Percentiles rank a stretch among this genome's conserved stretches.
phyloP scores from a whole-genome alignment of 805 yeast genomes.

The Komagataella phaffii region DNA sequence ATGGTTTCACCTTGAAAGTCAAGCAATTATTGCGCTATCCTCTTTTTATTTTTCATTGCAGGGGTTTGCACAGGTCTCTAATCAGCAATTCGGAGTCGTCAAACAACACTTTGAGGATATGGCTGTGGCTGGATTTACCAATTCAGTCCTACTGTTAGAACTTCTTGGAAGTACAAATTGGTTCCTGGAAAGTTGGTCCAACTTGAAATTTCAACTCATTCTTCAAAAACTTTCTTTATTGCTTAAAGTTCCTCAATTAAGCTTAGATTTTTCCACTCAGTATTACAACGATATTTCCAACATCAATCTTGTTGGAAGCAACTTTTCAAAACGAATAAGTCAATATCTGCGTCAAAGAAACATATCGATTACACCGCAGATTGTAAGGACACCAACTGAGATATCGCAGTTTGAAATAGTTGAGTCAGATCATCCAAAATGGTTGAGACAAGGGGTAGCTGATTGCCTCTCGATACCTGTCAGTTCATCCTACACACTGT shows the following conservation, averaged over 20 bases:
- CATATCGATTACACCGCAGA: background rate
- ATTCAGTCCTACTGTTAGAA: background rate
- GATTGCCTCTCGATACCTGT: background rate
- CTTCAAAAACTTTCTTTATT: background rate
- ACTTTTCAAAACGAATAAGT: background rate
- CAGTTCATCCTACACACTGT: background rate
- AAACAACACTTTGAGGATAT: background rate
- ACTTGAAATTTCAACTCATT: background rate
- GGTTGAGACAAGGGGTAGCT: background rate
- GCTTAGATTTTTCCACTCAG: background rate
- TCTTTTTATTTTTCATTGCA: background rate
- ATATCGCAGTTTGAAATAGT: background rate
- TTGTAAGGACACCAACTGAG: background rate
- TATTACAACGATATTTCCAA: background rate
- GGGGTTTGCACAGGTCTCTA: background rate
- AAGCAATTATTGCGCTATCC: background rate
- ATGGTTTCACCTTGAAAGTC: background rate
- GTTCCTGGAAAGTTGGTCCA: background rate
- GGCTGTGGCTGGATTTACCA: background rate
- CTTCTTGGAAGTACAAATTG: background rate
- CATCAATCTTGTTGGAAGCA: background rate
- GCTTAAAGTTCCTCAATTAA: background rate
- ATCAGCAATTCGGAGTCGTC: background rate
- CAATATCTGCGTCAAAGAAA: background rate
- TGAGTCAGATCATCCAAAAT: background rate